phyloP scores from a whole-genome alignment of 768 basidiomycete genomes.

The Phaeolepiota aurea region DNA sequence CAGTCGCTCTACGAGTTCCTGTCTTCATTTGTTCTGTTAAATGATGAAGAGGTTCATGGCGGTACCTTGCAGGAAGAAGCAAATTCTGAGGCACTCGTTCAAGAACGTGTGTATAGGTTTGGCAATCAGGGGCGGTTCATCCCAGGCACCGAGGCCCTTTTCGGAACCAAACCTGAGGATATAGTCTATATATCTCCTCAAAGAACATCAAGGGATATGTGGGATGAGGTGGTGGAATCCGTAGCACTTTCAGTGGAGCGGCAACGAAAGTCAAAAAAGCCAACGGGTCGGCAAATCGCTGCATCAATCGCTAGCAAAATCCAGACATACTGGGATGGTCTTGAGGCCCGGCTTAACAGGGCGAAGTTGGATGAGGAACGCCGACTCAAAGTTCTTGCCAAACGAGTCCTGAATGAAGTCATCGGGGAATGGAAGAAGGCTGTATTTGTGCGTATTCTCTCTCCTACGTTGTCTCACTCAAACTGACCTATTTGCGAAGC shows the following conservation, averaged over 20 bases:
- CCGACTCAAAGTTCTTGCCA: slow-evolving; percentile 56
- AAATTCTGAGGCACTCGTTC: slow-evolving; percentile 21
- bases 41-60: not conserved
- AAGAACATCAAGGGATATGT: slow-evolving; percentile 35
- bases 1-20: slow-evolving; percentile 51
- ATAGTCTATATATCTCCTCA: slow-evolving; percentile 16
- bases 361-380: slow-evolving; percentile 56
- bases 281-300: slow-evolving; percentile 29
- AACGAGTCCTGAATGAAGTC: slow-evolving; percentile 63
- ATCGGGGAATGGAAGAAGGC: slow-evolving; percentile 83
- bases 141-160: slow-evolving; percentile 25
- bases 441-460: slow-evolving; percentile 51
- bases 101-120: slow-evolving; percentile 23
- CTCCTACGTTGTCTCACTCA: not conserved
- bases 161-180: slow-evolving; percentile 18
- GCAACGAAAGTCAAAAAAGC: slow-evolving; percentile 15
- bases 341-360: slow-evolving; percentile 54
- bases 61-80: slow-evolving; percentile 12
- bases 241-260: slow-evolving; percentile 20
- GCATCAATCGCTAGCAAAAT: slow-evolving; percentile 58
- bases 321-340: slow-evolving; percentile 67
- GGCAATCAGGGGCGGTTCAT: slow-evolving; percentile 29
- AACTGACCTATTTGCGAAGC: slow-evolving; percentile 27
- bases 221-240: slow-evolving; percentile 52
- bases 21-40: slow-evolving; percentile 40